A percentile compares a stretch with the other conserved stretches of the same genome.
These are phyloP conservation scores for Backusella luteola DNA, from an alignment of 192 early-diverging fungal genomes.

Conservation along the genomic window DNA sequence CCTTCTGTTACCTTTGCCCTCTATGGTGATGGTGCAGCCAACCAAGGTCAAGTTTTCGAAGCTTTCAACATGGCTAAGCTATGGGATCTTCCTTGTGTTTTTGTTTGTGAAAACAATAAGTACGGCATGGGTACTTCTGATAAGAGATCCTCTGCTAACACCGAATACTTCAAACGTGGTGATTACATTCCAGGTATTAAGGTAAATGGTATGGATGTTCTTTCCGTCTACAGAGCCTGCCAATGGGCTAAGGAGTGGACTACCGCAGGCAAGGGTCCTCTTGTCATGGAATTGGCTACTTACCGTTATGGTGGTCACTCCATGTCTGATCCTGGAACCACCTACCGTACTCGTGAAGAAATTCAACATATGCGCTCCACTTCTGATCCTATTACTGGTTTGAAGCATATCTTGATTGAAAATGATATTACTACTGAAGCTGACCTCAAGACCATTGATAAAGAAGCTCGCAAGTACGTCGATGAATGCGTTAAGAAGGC, in stretches of 20 bases:
- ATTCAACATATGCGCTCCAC: conserved; percentile 97
- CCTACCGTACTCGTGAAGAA: conserved; percentile 98
- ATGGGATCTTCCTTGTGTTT: conserved; percentile 90
- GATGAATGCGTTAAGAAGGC: conserved; percentile 84
- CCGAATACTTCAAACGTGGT: conserved; percentile 92
- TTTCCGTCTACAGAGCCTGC: conserved; percentile 88
- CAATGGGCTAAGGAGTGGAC: conserved; percentile 85
- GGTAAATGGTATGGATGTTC: conserved; percentile 90
- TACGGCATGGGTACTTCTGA: conserved; percentile 98
- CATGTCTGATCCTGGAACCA: conserved; percentile 99
- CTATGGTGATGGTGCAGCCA: conserved; percentile 97
- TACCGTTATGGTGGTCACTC: conserved; percentile 99
- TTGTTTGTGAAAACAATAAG: conserved; percentile 99
- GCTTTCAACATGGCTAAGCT: conserved; percentile 99
- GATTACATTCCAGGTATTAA: conserved; percentile 96
- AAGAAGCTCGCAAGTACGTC: conserved; percentile 82
- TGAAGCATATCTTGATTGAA: conserved; percentile 83
- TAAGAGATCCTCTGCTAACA: conserved; percentile 85
- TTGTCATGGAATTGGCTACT: conserved; percentile 94
- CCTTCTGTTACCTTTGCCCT: conserved; percentile 84
- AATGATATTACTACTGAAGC: conserved; percentile 71
- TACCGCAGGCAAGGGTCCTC: conserved; percentile 78
- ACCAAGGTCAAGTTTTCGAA: conserved; percentile 99
- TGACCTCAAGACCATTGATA: conserved; percentile 92
- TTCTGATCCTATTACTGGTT: conserved; percentile 90